Percentiles rank a stretch among this genome's conserved stretches.
Evolutionary conservation across 805 yeast species (phyloP).

Genomic region (Candida awuae): DNA sequence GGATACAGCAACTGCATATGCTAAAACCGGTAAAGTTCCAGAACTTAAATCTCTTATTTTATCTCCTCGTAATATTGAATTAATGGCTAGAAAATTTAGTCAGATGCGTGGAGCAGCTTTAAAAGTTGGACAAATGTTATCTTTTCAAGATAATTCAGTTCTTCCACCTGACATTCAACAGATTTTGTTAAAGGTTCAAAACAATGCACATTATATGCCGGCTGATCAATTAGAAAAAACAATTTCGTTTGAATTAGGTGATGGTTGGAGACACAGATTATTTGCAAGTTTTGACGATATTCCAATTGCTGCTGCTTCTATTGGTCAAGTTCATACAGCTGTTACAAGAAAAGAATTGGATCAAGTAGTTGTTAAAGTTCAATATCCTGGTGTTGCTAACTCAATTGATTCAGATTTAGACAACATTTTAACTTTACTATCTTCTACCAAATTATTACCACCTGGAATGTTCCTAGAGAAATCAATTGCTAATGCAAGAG

Average conservation of each 20-base stretch:
- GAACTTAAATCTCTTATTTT: conserved; percentile 53
- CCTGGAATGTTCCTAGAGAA: conserved; percentile 87
- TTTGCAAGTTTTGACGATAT: conserved; percentile 73
- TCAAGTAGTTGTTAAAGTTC: conserved; percentile 88
- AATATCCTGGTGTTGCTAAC: conserved; percentile 93
- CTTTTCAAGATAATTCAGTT: conserved; percentile 84
- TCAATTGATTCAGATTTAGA: conserved; percentile 92
- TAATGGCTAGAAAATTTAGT: conserved; percentile 79
- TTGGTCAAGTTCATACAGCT: conserved; percentile 93
- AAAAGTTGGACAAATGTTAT: conserved; percentile 93
- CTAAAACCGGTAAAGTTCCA: conserved; percentile 37
- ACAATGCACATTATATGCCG: conserved; percentile 96
- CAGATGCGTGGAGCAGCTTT: conserved; percentile 99
- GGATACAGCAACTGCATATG: conserved; percentile 65
- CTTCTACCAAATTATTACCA: conserved; percentile 83
- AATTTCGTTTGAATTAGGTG: conserved; percentile 66
- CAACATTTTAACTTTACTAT: conserved; percentile 68
- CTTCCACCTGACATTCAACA: conserved; percentile 80
- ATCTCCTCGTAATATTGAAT: conserved; percentile 75
- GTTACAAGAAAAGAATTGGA: conserved; percentile 50
- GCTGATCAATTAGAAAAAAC: conserved; percentile 76
- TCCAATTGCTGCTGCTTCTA: conserved; percentile 96
- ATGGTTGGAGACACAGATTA: conserved; percentile 59
- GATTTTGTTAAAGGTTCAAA: conserved; percentile 77
- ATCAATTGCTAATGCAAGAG: conserved; percentile 87